Conservation (phyloP, 441 rosid genomes). For the Kokia cookei region DNA sequence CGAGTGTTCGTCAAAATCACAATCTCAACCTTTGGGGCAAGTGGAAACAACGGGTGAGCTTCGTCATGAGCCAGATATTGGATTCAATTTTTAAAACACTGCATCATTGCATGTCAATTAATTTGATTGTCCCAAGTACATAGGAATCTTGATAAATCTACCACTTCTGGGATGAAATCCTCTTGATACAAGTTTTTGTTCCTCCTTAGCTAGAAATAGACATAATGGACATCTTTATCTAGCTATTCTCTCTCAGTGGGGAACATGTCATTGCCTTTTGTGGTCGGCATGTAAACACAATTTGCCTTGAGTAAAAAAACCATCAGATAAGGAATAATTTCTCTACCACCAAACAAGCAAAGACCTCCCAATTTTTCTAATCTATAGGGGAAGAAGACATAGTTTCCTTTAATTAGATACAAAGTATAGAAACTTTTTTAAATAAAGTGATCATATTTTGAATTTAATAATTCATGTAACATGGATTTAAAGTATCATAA, state of each 20-base stretch:
- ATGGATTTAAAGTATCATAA: no score
- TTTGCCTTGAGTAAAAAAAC: not conserved
- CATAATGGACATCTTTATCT: constrained; percentile 8
- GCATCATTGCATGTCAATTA: not conserved
- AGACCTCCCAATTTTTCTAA: not conserved
- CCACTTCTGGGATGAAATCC: no score
- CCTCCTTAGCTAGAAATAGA: not conserved
- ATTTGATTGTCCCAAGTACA: not conserved
- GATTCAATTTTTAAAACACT: not conserved
- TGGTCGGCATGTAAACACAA: not conserved
- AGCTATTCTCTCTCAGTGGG: constrained; percentile 4
- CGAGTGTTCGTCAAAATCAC: not conserved
- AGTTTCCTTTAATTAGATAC: no score
- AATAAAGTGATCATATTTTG: no score
- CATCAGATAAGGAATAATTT: not conserved
- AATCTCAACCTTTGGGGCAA: not conserved
- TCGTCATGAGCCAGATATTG: no score
- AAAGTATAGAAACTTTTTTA: no score
- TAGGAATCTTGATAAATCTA: no score
- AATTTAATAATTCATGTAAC: no score
- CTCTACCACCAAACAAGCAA: not conserved
- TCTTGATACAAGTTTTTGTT: no score
- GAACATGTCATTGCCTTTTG: not conserved
- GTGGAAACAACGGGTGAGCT: not conserved
- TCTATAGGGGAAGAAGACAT: no score